Base-by-base conservation (phyloP, 768 basidiomycete species). In the Strobilomyces confusus region DNA sequence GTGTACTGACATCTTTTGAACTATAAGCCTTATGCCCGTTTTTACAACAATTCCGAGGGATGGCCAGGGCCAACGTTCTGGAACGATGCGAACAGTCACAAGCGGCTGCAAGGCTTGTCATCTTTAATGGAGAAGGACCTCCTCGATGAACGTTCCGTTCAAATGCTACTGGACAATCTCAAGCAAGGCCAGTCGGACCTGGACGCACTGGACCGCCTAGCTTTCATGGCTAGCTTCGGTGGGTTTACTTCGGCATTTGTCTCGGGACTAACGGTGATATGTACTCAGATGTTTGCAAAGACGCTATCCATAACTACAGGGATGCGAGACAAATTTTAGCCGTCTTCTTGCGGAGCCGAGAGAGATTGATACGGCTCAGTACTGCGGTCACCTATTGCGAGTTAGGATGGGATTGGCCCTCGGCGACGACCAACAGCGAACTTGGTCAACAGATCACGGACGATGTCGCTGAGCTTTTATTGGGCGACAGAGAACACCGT, bases 1-100 rank as follows among this genome's bases (percentile, higher is more conserved):
- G n/a, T n/a, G n/a, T n/a, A n/a, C n/a, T n/a, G n/a, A n/a, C n/a
- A n/a, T n/a, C n/a, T n/a, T n/a, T n/a, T n/a, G n/a, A 60, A 69
- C 25, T 69, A 69, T 54, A 68, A 61, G 37, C 59, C 68, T 8
- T 42, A 29, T 38, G 67, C 64, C 1, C 57, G 23, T 22, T 66
- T 69, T 46, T 57, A 49, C 44, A 62, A 57, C 23, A 63, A 54
- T 8, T 41, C 57, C 5, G 55, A 57, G 30, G 43, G 53, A 15
- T 69, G 68, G 68, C 69, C 62, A 6, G 66, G 59, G 13, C 51
- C 64, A 1, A 63, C 69, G 63, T 65, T 63, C 47, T 69, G 68
- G 68, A 65, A 69, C 26, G 65, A 67, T 23, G 54, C 50, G 3
- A 48, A 44, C 19, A 65, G 58, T 40, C 61, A 65, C 17, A 33